Evolutionary conservation across 2,329 filamentous ascomycete genomes (phyloP), one percentile per base, ranked within the genome.

Genomic region (Dothistroma pini): DNA sequence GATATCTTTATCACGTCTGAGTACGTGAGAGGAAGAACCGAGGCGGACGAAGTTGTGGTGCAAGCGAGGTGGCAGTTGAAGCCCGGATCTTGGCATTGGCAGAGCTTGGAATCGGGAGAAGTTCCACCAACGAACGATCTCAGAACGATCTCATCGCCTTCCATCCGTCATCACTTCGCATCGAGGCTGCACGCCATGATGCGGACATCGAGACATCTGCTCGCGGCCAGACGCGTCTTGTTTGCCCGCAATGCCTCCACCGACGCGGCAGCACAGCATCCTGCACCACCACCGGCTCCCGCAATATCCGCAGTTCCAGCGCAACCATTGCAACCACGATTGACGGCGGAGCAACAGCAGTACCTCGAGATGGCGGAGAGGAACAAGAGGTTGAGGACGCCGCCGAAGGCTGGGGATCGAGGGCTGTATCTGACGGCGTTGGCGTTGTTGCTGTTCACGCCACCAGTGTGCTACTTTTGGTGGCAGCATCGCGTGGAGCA

Each of bases 401-500:
- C 58, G 19, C 55, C 57, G n/a, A 59, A 32, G 14, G 58, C 58
- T 14, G 60, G 58, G 14, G 63, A 65, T 47, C 54, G 57, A 50
- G 56, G 51, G 12, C 38, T 69, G 12, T 64, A 62, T 52, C 61
- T 66, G 32, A 68, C 64, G 2, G 62, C 64, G 2, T 49, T 71
- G 4, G 66, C 57, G 10, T 57, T 68, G n/a, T 16, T 74, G 6
- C 32, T 72, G 22, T 56, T 63, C 1, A 67, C 64, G 38, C 72
- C 72, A 4, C 59, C 66, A 10, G 62, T 71, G 10, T 57, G 63
- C 6, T 72, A 70, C 29, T 72, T 62, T 52, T 74, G 72, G 64
- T 73, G 69, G 60, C 59, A 72, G 56, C 65, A 73, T 56, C 63
- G 72, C 19, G 70, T 70, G 47, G 63, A 67, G 58, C 72, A 74